These are phyloP conservation scores for Fusarium bactridioides DNA, from an alignment of 2,329 filamentous ascomycete genomes.

Conservation along the genomic window DNA sequence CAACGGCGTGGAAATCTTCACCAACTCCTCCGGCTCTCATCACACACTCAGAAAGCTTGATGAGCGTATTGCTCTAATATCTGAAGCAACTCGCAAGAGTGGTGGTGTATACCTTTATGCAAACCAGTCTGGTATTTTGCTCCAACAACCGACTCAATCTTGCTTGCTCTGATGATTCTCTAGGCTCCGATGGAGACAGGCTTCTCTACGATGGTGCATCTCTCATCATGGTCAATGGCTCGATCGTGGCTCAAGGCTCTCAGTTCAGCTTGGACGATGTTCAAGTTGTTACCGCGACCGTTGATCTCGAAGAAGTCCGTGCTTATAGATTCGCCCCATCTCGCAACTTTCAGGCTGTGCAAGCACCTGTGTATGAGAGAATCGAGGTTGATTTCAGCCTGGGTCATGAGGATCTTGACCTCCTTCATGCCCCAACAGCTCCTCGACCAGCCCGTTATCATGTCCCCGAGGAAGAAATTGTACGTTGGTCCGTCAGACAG, in stretches of 20 bases:
- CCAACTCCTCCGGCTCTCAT: conserved; percentile 62
- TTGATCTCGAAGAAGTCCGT: conserved; percentile 76
- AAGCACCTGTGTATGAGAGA: conserved; percentile 25
- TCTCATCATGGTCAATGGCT: conserved; percentile 69
- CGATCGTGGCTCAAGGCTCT: conserved; percentile 67
- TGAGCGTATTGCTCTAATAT: conserved; percentile 69
- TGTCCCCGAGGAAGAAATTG: conserved; percentile 37
- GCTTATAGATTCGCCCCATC: conserved; percentile 63
- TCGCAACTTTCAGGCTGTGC: conserved; percentile 65
- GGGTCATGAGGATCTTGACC: conserved; percentile 44
- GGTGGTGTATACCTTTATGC: conserved; percentile 64
- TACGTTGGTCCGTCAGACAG: background rate
- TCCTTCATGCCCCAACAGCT: conserved; percentile 42
- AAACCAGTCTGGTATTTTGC: conserved; percentile 42
- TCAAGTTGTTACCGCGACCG: conserved; percentile 70
- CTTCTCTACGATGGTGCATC: conserved; percentile 64
- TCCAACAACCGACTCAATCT: rapidly evolving
- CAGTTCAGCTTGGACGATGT: conserved; percentile 68
- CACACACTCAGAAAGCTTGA: conserved; percentile 70
- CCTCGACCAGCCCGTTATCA: conserved; percentile 31
- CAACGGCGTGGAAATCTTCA: conserved; percentile 75
- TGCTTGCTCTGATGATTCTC: background rate
- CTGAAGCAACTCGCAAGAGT: conserved; percentile 68
- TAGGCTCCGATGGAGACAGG: conserved; percentile 64
- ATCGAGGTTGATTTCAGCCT: conserved; percentile 40